Base-by-base conservation (phyloP, 2,329 filamentous ascomycete genomes). In the Thielaviopsis punctulata region DNA sequence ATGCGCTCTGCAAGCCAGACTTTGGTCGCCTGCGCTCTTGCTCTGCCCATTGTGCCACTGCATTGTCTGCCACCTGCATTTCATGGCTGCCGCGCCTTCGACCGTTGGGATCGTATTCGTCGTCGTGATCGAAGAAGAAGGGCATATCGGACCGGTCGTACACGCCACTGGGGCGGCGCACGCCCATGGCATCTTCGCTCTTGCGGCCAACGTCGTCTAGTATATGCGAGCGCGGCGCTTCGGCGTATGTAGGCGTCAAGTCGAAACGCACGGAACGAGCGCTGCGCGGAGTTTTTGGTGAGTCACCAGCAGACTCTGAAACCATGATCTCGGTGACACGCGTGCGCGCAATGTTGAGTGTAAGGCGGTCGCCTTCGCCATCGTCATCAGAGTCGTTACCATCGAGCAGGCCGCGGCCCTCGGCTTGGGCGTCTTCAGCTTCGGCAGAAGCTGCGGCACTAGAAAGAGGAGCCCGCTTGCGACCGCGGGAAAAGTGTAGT, bases 1-100 rank as follows among this genome's bases (percentile, higher is more conserved):
- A 96, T 2, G 92, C 90, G 63, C 84, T 86, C 56, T 77, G 74
- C 68, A 96, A 75, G 4, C 84, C 84, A 54, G 86, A 94, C 68
- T 90, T 90, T 46, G 90, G 88, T 53, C 89, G 75, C 41, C 62
- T 61, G 52, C 73, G 70, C 62, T 81, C 76, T 30, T 70, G 67
- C 59, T 75, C 72, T 4, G 72, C 73, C 66, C 71, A 73, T 43
- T 68, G 48, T 18, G 49, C 49, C 21, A 55, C 53, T 13, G 52
- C 43, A 24, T 49, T 52, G 43, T 55, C 62, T 10, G 53, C 27
- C 49, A 55, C 52, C 19, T 55, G 53, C 53, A 55, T 55, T 25
- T 55, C 53, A 33, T 52, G 53, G 18, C 52, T 46, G 7, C 52
- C 48, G 23, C 15, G 47, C 19, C 53, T 33, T 25, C 41, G 49